Conservation (phyloP, 495 filamentous ascomycete species). For the Penicillium odoratum region DNA sequence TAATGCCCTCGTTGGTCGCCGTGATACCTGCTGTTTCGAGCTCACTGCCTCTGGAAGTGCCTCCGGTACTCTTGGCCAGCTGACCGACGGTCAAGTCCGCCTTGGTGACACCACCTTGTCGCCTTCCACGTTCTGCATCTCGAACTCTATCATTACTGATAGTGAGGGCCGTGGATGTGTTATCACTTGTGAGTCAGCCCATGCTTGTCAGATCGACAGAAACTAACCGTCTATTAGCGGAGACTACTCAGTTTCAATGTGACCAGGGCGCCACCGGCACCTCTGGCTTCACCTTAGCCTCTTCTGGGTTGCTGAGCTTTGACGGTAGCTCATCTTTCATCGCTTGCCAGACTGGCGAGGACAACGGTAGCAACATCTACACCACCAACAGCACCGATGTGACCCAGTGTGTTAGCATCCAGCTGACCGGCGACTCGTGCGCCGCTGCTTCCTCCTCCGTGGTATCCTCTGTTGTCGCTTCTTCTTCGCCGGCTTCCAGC, state of each 20-base stretch:
- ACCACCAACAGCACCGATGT: constrained; percentile 42
- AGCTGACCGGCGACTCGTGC: constrained; percentile 51
- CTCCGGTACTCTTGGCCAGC: constrained; percentile 52
- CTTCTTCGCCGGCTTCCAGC: background rate
- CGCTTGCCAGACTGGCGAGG: constrained; percentile 53
- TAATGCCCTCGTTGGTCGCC: constrained; percentile 42
- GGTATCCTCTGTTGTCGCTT: background rate
- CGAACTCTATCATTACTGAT: constrained; percentile 54
- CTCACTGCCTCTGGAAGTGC: constrained; percentile 46
- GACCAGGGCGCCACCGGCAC: constrained; percentile 51
- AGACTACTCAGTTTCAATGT: constrained; percentile 67
- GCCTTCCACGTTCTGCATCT: constrained; percentile 47
- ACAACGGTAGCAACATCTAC: constrained; percentile 54
- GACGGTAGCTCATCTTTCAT: constrained; percentile 49
- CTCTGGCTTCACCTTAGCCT: constrained; percentile 49
- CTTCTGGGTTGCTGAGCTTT: constrained; percentile 46
- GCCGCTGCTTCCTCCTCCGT: constrained; percentile 11
- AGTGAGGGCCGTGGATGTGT: constrained; percentile 56
- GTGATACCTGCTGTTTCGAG: constrained; percentile 51
- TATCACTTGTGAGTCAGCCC: constrained; percentile 46
- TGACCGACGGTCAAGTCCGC: constrained; percentile 55
- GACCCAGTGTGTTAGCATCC: constrained; percentile 47
- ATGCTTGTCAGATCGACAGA: background rate
- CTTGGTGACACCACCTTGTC: constrained; percentile 43
- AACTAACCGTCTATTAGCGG: constrained; percentile 35